Evolutionary conservation across 306 rosid species (phyloP), one percentile per base, ranked within the genome.

Genomic region (Cucurbita moschata): DNA sequence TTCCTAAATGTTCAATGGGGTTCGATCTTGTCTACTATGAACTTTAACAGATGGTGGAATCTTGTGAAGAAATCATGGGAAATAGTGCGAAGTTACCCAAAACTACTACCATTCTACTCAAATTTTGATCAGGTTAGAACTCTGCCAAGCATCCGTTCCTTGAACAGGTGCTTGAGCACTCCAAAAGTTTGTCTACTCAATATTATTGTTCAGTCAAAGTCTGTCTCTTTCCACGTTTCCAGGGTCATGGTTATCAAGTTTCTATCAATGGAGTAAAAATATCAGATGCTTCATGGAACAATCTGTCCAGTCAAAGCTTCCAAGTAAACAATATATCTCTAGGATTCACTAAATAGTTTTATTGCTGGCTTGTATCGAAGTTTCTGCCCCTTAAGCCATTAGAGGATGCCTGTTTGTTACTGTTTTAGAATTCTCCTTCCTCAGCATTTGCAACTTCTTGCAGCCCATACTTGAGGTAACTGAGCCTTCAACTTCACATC

Each of bases 31-130:
- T 81, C 51, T 79, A 61, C 26, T 73, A 81, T 79, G 75, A 10
- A 67, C 64, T 37, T 8, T 4, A 37, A 81, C 89, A 94, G 98
- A 65, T 94, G 97, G 97, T 94, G 98, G 98, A 64, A 60, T 72
- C 90, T 87, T 40, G 92, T 94, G 83, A 96, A 85, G 76, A 89
- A 86, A 77, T 94, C 97, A 7, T 94, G 98, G 98, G 95, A 87
- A 72, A 52, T 82, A 54, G 62, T 74, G 71, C 90, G 61, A 75
- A 79, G 77, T 18, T 82, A 79, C 82, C 87, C 85, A 21, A 60
- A 74, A 80, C 58, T 54, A 55, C 84, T 89, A 63, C 97, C 97
- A 21, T 85, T 94, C 80, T 85, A 79, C 81, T 82, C 97, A 72
- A 89, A 90, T 84, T 94, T 94, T 81, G 97, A 94, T 79, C 95